Evolutionary conservation across 352 stramenopile genomes (phyloP).

Genomic region (Pythium apleroticum): DNA sequence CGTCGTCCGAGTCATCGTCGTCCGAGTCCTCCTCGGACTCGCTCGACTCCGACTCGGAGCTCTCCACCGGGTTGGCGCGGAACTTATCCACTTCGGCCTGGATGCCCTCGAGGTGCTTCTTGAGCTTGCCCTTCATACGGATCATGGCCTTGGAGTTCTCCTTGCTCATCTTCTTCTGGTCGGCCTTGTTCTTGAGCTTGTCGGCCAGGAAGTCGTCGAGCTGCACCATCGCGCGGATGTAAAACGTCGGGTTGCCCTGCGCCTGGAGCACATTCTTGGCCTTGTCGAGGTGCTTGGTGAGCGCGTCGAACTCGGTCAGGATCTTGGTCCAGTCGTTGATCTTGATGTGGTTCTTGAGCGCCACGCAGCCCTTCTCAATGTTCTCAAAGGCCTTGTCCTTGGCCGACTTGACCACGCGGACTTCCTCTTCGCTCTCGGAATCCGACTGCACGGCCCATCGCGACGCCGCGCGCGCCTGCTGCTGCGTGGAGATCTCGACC

Average conservation of each 20-base stretch:
- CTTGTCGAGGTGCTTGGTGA: constrained; percentile 92
- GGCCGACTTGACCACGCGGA: constrained; percentile 95
- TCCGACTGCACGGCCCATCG: constrained; percentile 83
- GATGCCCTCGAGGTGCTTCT: constrained; percentile 96
- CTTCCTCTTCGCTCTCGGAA: constrained; percentile 83
- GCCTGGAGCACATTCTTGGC: constrained; percentile 84
- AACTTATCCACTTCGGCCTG: constrained; percentile 89
- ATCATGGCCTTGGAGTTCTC: constrained; percentile 96
- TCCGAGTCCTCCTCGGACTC: constrained; percentile 39
- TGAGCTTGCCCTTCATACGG: constrained; percentile 97
- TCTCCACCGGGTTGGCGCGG: constrained; percentile 86
- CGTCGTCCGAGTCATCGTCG: constrained; percentile 34
- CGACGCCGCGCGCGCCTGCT: constrained; percentile 67
- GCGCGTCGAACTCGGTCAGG: constrained; percentile 93
- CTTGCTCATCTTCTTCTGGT: constrained; percentile 97
- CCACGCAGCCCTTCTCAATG: constrained; percentile 64
- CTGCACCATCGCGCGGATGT: constrained; percentile 92
- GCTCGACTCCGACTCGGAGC: constrained; percentile 53
- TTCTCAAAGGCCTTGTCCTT: constrained; percentile 35
- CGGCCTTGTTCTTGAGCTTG: constrained; percentile 95
- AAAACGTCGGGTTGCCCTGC: constrained; percentile 90
- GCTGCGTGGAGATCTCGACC: constrained; percentile 71
- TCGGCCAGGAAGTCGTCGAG: constrained; percentile 92
- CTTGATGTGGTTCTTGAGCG: constrained; percentile 93
- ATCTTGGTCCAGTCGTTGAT: constrained; percentile 96